Conservation (phyloP, 2,329 filamentous ascomycete genomes). For the Phialophora expanda region DNA sequence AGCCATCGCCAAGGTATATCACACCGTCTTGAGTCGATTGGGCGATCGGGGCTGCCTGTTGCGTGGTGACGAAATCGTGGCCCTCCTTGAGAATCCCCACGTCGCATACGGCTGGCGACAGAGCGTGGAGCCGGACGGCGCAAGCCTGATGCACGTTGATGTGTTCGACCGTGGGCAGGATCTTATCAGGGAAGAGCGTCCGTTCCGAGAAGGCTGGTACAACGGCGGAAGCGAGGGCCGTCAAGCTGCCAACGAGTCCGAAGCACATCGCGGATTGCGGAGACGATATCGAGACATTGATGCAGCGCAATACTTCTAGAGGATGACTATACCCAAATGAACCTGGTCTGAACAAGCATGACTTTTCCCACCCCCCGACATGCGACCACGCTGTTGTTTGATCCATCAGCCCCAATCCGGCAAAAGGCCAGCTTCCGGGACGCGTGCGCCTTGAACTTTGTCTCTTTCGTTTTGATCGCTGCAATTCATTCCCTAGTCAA, state of each 20-base stretch:
- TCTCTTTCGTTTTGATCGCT: not conserved
- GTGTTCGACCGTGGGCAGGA: conserved; percentile 25
- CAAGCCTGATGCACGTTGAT: conserved; percentile 30
- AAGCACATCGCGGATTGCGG: not conserved
- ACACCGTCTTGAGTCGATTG: conserved; percentile 26
- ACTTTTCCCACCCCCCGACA: not conserved
- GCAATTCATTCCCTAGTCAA: not conserved
- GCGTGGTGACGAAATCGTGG: conserved; percentile 34
- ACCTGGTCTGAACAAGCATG: not conserved
- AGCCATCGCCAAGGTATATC: conserved; percentile 35
- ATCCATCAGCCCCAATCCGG: not conserved
- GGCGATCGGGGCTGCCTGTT: conserved; percentile 36
- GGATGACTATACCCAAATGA: not conserved
- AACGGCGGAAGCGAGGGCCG: conserved; percentile 18
- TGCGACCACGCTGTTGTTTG: not conserved
- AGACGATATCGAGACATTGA: conserved; percentile 31
- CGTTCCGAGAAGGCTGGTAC: conserved; percentile 31
- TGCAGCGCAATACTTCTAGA: conserved; percentile 27
- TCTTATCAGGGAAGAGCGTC: conserved; percentile 6
- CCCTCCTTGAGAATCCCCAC: conserved; percentile 26
- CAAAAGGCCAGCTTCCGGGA: not conserved
- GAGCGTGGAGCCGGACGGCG: conserved; percentile 21
- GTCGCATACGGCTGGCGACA: conserved; percentile 33
- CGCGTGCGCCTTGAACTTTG: not conserved
- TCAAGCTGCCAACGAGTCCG: not conserved